Base-by-base conservation (phyloP, 495 filamentous ascomycete genomes). In the Darksidea phi region DNA sequence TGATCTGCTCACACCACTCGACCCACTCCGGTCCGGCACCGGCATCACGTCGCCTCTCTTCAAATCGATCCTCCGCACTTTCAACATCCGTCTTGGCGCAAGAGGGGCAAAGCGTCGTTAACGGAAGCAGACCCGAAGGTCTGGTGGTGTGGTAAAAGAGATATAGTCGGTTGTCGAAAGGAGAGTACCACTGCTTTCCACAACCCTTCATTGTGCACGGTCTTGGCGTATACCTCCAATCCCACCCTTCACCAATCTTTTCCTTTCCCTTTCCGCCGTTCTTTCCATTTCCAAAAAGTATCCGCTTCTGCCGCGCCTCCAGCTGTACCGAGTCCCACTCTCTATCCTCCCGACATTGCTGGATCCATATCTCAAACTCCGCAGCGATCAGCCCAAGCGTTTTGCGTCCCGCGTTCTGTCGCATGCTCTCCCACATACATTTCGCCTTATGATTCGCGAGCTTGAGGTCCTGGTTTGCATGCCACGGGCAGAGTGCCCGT, bases 331-430 rank as follows among this genome's bases (percentile, higher is more conserved):
- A 13, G 17, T 61, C 34, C 15, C 7, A n/a, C 38, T n/a, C 41
- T 26, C 42, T 36, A 24, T 37, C 24, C 1, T n/a, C 36, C 0
- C 20, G 8, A 8, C 25, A 13, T 6, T 10, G 10, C 21, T 17
- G 15, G n/a, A 54, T n/a, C 11, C n/a, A 61, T 1, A 26, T 36
- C 10, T 54, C 58, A 32, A 54, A 53, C 20, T 61, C 58, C 6
- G 36, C 21, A 1, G 37, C 49, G 10, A 61, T 45, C 25, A 43
- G 25, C 2, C 41, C 20, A 21, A 61, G 47, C 2, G 48, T 54
- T 28, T 54, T 54, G 21, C 58, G 48, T 25, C 58, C 49, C 2
- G 58, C 58, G 23, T 61, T 54, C 49, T 61, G 58, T 10, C 58
- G 37, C 50, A 54, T 47, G 17, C 1, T 6, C 23, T 61, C 58